Evolutionary conservation across 2,329 filamentous ascomycete species (phyloP).

Genomic region (Pseudocercospora crystallina): DNA sequence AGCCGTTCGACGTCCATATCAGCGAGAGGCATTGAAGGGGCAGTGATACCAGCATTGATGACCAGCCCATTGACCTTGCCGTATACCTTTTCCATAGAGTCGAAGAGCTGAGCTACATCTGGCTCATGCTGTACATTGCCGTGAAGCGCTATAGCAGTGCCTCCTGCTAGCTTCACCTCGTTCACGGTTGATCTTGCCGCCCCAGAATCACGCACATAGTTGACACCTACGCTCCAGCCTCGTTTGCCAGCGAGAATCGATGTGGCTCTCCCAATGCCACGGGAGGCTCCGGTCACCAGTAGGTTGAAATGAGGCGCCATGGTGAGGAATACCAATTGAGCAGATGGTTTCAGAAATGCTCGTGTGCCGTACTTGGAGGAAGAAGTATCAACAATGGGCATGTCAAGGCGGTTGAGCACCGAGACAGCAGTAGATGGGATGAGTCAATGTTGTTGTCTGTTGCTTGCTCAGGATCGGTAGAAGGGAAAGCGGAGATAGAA

Average conservation of each 20-base stretch:
- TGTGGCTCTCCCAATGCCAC: conserved; percentile 30
- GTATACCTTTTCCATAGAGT: conserved; percentile 22
- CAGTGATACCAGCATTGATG: conserved; percentile 32
- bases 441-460: too few species aligned
- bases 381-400: too few species aligned
- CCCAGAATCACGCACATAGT: conserved; percentile 23
- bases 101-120: conserved; percentile 27
- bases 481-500: too few species aligned
- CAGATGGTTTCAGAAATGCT: too few species aligned
- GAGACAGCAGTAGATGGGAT: too few species aligned
- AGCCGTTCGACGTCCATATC: conserved; percentile 27
- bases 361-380: too few species aligned
- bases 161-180: conserved; percentile 25
- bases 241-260: conserved; percentile 24
- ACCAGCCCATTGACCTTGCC: conserved; percentile 28
- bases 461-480: too few species aligned
- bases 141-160: conserved; percentile 19
- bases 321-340: neutral
- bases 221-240: conserved; percentile 31
- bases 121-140: conserved; percentile 26
- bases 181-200: conserved; percentile 22
- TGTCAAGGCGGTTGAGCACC: too few species aligned
- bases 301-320: conserved; percentile 17
- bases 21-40: conserved; percentile 22
- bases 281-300: conserved; percentile 27